A percentile compares a stretch with the other conserved stretches of the same genome.
phyloP scores from a whole-genome alignment of 768 basidiomycete species.

The Tylopilus intermedius region DNA sequence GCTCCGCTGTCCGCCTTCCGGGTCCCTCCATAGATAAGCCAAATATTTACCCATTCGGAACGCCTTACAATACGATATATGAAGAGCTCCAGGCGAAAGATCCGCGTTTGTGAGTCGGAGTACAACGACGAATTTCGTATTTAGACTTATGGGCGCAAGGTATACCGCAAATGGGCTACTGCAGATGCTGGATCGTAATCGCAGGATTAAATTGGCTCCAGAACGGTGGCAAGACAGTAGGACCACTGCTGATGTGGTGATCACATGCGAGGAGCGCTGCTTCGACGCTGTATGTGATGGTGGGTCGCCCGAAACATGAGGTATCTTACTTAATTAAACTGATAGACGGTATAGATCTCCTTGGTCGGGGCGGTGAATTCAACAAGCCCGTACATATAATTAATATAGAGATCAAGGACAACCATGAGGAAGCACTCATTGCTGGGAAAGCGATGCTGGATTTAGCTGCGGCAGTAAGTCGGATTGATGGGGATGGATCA shows the following conservation, averaged over 20 bases:
- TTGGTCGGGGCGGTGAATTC: conserved; percentile 83
- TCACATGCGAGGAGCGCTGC: conserved; percentile 98
- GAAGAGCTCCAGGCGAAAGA: conserved; percentile 86
- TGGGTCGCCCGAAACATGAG: conserved; percentile 35
- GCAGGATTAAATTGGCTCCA: conserved; percentile 85
- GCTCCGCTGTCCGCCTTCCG: conserved; percentile 93
- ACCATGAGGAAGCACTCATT: conserved; percentile 95
- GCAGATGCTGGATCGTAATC: conserved; percentile 94
- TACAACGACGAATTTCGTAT: conserved; percentile 1
- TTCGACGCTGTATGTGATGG: conserved; percentile 99
- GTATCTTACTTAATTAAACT: conserved; percentile 8
- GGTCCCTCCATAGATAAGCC: conserved; percentile 97
- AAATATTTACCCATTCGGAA: conserved; percentile 95
- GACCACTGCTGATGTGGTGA: conserved; percentile 90
- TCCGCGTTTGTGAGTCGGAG: conserved; percentile 61
- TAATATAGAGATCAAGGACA: conserved; percentile 98
- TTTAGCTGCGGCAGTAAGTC: conserved; percentile 78
- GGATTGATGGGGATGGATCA: neutral
- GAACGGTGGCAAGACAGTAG: conserved; percentile 95
- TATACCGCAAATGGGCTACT: conserved; percentile 92
- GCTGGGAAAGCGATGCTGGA: conserved; percentile 95
- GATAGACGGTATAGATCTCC: conserved; percentile 54
- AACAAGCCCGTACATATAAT: conserved; percentile 94
- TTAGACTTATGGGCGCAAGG: conserved; percentile 37
- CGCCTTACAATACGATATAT: conserved; percentile 94